These are phyloP conservation scores for Jackrogersella minutella DNA, from an alignment of 495 filamentous ascomycete genomes.

Conservation along the genomic window DNA sequence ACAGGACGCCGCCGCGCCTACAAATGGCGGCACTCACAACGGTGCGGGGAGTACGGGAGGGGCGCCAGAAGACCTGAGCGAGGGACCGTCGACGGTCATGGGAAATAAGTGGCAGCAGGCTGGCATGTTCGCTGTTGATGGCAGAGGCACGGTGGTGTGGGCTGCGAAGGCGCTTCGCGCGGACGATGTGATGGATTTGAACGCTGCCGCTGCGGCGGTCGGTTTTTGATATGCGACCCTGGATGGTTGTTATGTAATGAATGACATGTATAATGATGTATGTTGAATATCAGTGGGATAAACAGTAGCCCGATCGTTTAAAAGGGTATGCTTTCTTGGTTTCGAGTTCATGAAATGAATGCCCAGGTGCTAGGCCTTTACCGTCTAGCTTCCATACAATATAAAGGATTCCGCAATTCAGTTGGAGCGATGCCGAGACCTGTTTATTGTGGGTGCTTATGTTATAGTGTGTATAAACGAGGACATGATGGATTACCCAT, in stretches of 20 bases:
- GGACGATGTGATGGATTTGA: conserved; percentile 63
- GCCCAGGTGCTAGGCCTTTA: neutral
- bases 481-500: no score
- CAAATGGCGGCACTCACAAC: neutral
- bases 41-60: conserved; percentile 7
- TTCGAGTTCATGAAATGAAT: neutral
- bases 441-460: neutral
- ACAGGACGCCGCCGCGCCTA: neutral
- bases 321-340: neutral
- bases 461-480: no score
- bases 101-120: conserved; percentile 69
- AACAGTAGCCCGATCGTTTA: neutral
- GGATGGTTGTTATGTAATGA: neutral
- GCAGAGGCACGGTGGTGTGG: conserved; percentile 61
- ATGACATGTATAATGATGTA: conserved; percentile 19
- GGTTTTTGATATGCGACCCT: conserved; percentile 27
- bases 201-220: conserved; percentile 53
- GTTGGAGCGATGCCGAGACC: no score
- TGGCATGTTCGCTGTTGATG: conserved; percentile 64
- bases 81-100: conserved; percentile 58
- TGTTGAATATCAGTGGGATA: neutral
- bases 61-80: conserved; percentile 19
- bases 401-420: no score
- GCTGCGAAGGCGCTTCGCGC: conserved; percentile 54
- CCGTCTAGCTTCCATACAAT: no score